These are phyloP conservation scores for Fomitopsis betulina DNA, from an alignment of 1,284 basidiomycete species.

Conservation along the genomic window DNA sequence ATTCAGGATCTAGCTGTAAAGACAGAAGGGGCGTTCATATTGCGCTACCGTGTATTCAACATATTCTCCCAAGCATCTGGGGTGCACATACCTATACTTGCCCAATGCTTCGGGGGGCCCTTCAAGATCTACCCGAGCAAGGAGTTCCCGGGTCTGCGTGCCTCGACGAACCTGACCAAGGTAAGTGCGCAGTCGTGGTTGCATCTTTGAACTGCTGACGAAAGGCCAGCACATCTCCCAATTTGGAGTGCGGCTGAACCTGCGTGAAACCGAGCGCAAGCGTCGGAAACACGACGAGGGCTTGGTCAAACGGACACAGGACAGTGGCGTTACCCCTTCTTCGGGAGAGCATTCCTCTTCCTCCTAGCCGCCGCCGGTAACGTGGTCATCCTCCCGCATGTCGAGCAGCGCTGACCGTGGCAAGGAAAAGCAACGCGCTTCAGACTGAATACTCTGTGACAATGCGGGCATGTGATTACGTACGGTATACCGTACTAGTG, in stretches of 20 bases:
- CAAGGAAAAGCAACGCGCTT: neutral
- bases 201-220: conserved; percentile 1
- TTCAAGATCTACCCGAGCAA: conserved; percentile 78
- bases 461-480: neutral
- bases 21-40: conserved; percentile 22
- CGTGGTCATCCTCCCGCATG: neutral
- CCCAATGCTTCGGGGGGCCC: conserved; percentile 51
- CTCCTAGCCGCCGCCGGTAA: neutral
- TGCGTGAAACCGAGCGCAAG: conserved; percentile 12
- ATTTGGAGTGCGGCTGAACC: conserved; percentile 7
- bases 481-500: neutral
- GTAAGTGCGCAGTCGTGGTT: conserved; percentile 28
- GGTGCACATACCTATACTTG: conserved; percentile 44
- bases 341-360: neutral
- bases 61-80: conserved; percentile 18
- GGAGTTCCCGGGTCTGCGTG: conserved; percentile 69
- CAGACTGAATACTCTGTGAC: neutral
- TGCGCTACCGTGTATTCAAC: conserved; percentile 24
- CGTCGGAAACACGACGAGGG: conserved; percentile 3
- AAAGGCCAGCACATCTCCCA: conserved; percentile 6
- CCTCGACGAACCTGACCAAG: conserved; percentile 74
- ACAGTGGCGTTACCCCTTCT: neutral
- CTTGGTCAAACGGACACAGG: neutral
- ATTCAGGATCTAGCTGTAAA: conserved; percentile 24
- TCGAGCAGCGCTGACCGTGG: neutral